These are phyloP conservation scores for Smallanthus sonchifolius DNA, from an alignment of 129 eudicot genomes.

Conservation along the genomic window DNA sequence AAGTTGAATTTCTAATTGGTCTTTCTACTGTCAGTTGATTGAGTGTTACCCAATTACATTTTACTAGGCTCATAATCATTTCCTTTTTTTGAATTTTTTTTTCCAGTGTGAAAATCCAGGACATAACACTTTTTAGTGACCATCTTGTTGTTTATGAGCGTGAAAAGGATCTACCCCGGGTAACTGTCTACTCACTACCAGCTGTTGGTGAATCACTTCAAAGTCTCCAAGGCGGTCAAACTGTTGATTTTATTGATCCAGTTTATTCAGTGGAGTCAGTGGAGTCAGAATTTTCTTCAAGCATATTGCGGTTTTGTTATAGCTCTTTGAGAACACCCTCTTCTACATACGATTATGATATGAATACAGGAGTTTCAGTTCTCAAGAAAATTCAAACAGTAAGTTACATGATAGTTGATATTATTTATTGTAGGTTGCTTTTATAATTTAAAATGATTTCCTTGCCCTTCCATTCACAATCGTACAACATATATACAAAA, in stretches of 20 bases:
- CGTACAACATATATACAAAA: too few species aligned
- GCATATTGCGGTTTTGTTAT: slow-evolving; percentile 60
- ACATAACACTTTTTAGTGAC: slow-evolving; percentile 57
- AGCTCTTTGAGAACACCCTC: slow-evolving; percentile 85
- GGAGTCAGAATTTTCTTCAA: slow-evolving; percentile 76
- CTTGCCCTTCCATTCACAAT: too few species aligned
- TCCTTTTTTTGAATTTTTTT: background rate
- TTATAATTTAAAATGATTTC: too few species aligned
- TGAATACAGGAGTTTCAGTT: slow-evolving; percentile 80
- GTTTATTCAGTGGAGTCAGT: slow-evolving; percentile 59
- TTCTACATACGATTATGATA: slow-evolving; percentile 88
- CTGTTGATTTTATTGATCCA: slow-evolving; percentile 81
- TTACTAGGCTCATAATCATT: background rate
- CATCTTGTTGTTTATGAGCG: slow-evolving; percentile 90
- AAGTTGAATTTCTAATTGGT: background rate
- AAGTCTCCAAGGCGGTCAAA: slow-evolving; percentile 64
- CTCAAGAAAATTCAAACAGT: slow-evolving; percentile 83
- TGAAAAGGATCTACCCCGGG: slow-evolving; percentile 67
- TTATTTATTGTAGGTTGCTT: slow-evolving; percentile 10
- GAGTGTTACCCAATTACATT: background rate
- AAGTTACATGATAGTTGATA: slow-evolving; percentile 27
- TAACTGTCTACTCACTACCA: slow-evolving; percentile 65
- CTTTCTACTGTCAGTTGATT: background rate
- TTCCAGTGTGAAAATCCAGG: slow-evolving; percentile 80
- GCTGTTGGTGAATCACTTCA: slow-evolving; percentile 63